A percentile compares a stretch with the other conserved stretches of the same genome.
Conservation (phyloP, 108 stramenopile species). For the Discostella pseudostelligera region DNA sequence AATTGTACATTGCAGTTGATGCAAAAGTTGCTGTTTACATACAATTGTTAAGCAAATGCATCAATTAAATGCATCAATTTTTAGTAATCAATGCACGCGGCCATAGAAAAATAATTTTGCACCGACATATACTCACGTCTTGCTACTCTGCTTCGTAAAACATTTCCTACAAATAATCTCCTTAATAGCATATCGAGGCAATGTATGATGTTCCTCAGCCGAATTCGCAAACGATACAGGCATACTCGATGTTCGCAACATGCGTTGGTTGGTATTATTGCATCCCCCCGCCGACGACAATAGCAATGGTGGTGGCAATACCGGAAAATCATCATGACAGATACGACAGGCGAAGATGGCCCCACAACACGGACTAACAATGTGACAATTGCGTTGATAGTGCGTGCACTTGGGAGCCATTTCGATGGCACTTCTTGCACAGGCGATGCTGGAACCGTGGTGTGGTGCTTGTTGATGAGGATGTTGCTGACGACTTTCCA, state of each 20-base stretch:
- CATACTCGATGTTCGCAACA: conserved; percentile 37
- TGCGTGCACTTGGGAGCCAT: conserved; percentile 61
- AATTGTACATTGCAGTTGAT: conserved; percentile 76
- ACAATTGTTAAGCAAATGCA: too few species aligned
- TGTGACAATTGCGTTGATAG: conserved; percentile 78
- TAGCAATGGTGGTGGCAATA: conserved; percentile 39
- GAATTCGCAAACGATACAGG: conserved; percentile 24
- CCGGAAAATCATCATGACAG: conserved; percentile 80
- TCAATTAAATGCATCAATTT: too few species aligned
- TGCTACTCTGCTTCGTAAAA: conserved; percentile 63
- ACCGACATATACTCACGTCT: conserved; percentile 27
- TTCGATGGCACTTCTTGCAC: too few species aligned
- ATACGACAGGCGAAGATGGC: conserved; percentile 83
- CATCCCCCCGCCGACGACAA: conserved; percentile 6
- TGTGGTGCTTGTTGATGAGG: too few species aligned
- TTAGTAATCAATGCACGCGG: conserved; percentile 9
- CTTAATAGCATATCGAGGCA: conserved; percentile 74
- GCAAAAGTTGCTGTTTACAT: conserved; percentile 81
- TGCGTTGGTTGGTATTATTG: conserved; percentile 34
- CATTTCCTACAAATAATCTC: conserved; percentile 83
- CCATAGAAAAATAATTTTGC: conserved; percentile 5
- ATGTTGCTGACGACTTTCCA: too few species aligned
- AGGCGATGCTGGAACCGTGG: too few species aligned
- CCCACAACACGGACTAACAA: conserved; percentile 81
- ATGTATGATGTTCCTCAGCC: conserved; percentile 67